phyloP scores from a whole-genome alignment of 176 grass and related monocot species.

The Avena eriantha region DNA sequence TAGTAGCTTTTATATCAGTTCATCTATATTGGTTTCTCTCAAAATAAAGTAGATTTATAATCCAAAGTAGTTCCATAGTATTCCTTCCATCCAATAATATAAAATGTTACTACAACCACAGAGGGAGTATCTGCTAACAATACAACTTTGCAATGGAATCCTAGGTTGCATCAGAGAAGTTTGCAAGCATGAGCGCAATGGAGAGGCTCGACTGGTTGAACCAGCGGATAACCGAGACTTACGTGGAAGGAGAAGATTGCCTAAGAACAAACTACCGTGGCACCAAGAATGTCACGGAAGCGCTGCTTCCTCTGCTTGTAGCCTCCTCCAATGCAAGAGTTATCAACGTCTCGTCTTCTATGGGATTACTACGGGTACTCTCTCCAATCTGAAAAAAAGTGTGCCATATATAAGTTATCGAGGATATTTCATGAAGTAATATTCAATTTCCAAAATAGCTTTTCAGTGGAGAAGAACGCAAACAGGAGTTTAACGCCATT shows the following conservation, averaged over 20 bases:
- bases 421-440: neutral
- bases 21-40: neutral
- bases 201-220: conserved; percentile 32
- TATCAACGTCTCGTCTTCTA: conserved; percentile 56
- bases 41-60: neutral
- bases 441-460: neutral
- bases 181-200: neutral
- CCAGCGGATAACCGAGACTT: conserved; percentile 32
- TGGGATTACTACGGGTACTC: conserved; percentile 49
- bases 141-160: neutral
- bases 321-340: conserved; percentile 50
- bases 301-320: conserved; percentile 52
- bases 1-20: neutral
- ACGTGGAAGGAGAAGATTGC: conserved; percentile 55
- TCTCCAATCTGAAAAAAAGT: neutral
- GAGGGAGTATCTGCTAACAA: neutral
- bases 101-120: too few species aligned
- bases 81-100: too few species aligned
- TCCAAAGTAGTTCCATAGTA: neutral
- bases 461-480: conserved; percentile 51
- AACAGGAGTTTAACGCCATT: conserved; percentile 43
- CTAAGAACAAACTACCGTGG: conserved; percentile 67
- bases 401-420: neutral
- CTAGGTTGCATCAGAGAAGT: conserved; percentile 21
- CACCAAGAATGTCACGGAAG: conserved; percentile 54